Base-by-base conservation (phyloP, 768 basidiomycete genomes). In the Macrocybe gigantea region DNA sequence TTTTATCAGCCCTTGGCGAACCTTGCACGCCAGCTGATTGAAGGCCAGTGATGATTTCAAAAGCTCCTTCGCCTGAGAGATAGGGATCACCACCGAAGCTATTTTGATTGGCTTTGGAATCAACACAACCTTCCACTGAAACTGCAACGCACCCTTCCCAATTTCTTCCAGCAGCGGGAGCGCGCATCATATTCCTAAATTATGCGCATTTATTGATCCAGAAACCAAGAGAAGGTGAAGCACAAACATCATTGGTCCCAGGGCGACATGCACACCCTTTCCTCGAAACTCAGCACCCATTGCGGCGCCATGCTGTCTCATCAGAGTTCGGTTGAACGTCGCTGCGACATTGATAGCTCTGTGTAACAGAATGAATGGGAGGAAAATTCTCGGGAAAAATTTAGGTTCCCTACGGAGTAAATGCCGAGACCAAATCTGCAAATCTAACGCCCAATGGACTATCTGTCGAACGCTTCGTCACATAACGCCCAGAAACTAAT, bases 221-320 rank as follows among this genome's bases (percentile, higher is more conserved):
- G 37, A 9, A 7, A 14, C 11, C 7, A 9, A 46, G 33, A n/a
- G 14, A 9, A 34, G 46, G 6, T 13, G 12, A 29, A 32, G 7
- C 7, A 60, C 67, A 6, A 49, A 72, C 74, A 77, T 78, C 64
- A 71, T 71, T 1, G 78, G 78, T 1, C 74, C 75, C 12, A 79
- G 64, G 7, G 66, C 72, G 44, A 78, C 72, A 60, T 84, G 59
- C 7, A 80, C 72, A 22, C 84, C 84, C 60, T 82, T 80, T 36
- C 74, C 78, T 39, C 67, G 69, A 64, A 79, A 79, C 57, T 86
- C 85, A 15, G 68, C 59, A 1, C 82, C 83, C 59, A 85, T 72
- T 0, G 78, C 78, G 12, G 59, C 60, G 8, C 78, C 83, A 34
- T 82, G 70, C 41, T 71, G 64, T 52, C 74, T 69, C 66, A 84